A percentile compares a stretch with the other conserved stretches of the same genome.
Conservation (phyloP, 257 asterid species). For the Dorcoceras hygrometricum region DNA sequence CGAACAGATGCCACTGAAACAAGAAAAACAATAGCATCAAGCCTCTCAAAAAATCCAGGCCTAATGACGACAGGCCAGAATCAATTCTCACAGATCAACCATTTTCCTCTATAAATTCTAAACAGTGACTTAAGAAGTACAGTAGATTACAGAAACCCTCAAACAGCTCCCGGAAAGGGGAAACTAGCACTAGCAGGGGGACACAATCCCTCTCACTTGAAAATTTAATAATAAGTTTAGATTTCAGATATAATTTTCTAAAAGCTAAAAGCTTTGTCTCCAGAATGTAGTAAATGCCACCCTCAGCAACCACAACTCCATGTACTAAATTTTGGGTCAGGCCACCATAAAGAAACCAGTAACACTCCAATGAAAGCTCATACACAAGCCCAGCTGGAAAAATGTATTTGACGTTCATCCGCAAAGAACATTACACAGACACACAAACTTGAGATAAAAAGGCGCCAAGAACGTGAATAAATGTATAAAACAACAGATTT, state of each 20-base stretch:
- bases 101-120: neutral
- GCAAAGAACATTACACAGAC: neutral
- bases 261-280: neutral
- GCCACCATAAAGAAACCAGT: neutral
- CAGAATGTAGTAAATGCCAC: conserved; percentile 1
- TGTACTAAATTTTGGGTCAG: neutral
- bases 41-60: neutral
- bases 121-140: neutral
- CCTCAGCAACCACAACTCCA: neutral
- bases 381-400: neutral
- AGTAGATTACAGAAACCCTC: neutral
- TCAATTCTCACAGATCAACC: neutral
- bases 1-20: neutral
- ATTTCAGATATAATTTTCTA: no score
- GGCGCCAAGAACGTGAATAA: neutral
- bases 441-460: neutral
- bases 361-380: neutral
- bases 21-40: neutral
- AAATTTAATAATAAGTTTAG: no score
- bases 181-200: neutral
- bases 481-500: neutral
- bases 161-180: neutral
- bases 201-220: neutral
- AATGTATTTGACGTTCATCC: neutral
- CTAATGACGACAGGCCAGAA: neutral